These are phyloP conservation scores for Leccinum longicurvipes DNA, from an alignment of 768 basidiomycete species.

Conservation along the genomic window DNA sequence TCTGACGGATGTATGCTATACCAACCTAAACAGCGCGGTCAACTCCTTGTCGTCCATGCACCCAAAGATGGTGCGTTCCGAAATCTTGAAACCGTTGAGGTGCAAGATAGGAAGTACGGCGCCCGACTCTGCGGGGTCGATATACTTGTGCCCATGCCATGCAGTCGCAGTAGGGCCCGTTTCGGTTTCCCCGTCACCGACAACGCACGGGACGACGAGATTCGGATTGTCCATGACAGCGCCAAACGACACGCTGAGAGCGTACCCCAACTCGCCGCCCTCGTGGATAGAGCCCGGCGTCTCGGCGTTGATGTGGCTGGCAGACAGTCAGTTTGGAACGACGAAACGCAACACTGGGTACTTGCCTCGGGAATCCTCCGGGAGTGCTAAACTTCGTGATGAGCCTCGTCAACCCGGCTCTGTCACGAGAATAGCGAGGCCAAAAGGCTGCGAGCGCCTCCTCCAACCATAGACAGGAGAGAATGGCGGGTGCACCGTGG, in stretches of 20 bases:
- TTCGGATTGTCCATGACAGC: constrained; percentile 91
- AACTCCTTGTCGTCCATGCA: constrained; percentile 90
- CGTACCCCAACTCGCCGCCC: constrained; percentile 89
- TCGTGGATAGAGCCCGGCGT: constrained; percentile 92
- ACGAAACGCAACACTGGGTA: too few species aligned
- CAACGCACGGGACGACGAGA: constrained; percentile 72
- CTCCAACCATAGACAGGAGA: constrained; percentile 87
- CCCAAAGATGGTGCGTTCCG: constrained; percentile 84
- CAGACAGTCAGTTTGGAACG: neutral
- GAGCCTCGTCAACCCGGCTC: constrained; percentile 59
- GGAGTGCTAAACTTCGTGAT: constrained; percentile 76
- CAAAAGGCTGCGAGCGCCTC: constrained; percentile 60
- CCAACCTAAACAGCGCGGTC: constrained; percentile 65
- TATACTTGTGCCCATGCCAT: constrained; percentile 87
- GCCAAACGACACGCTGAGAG: constrained; percentile 81
- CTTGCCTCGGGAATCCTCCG: constrained; percentile 82
- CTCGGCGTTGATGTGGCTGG: constrained; percentile 72
- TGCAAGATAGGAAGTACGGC: constrained; percentile 91
- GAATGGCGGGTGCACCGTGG: constrained; percentile 83
- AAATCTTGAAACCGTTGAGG: constrained; percentile 88
- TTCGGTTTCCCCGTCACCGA: constrained; percentile 90
- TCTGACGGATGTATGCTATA: neutral
- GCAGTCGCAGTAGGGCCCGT: constrained; percentile 75
- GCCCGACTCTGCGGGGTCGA: constrained; percentile 86
- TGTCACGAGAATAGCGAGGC: constrained; percentile 55